Base-by-base conservation (phyloP, 371 early-diverging fungal species). In the Zychaea mexicana region DNA sequence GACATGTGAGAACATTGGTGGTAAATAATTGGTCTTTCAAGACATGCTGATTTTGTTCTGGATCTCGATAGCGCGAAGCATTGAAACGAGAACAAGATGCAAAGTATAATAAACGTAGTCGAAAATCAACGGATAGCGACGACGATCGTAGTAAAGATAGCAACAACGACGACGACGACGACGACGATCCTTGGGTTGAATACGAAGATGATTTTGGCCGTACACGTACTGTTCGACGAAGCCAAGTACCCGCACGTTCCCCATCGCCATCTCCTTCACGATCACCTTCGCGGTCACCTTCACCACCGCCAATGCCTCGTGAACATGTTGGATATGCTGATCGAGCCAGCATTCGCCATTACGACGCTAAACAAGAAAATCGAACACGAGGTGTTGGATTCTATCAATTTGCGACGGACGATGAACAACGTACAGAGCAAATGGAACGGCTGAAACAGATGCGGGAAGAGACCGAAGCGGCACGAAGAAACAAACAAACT, bases 141-240 rank as follows among this genome's bases (percentile, higher is more conserved):
- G 53, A 70, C 52, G 45, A 52, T n/a, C n/a, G n/a, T n/a, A n/a
- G n/a, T n/a, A n/a, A n/a, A n/a, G 53, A 65, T 8, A 30, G 63
- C 26, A 54, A 58, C 17, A 52, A 70, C 52, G 45, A 52, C 49
- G 61, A 54, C 21, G 68, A 76, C 1, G 66, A 67, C 2, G 74
- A 84, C 27, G 68, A 78, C 7, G 92, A 92, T 80, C 90, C 92
- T 8, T 91, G 92, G 91, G 86, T 94, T 2, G 92, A 92, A 57
- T 85, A 88, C 64, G 81, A 82, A 6, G 94, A 94, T 74, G 91
- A 92, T 60, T 94, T 90, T 81, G 92, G 92, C 3, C 77, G 94
- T 19, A 88, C 91, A 27, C 83, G 91, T n/a, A 73, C 89, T 6
- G 80, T 91, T 15, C 81, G 92, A 46, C 81, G 77, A 60, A 88